Percentiles rank a stretch among this genome's conserved stretches.
phyloP scores from a whole-genome alignment of 768 basidiomycete genomes.

The Leccinum subtestaceum region DNA sequence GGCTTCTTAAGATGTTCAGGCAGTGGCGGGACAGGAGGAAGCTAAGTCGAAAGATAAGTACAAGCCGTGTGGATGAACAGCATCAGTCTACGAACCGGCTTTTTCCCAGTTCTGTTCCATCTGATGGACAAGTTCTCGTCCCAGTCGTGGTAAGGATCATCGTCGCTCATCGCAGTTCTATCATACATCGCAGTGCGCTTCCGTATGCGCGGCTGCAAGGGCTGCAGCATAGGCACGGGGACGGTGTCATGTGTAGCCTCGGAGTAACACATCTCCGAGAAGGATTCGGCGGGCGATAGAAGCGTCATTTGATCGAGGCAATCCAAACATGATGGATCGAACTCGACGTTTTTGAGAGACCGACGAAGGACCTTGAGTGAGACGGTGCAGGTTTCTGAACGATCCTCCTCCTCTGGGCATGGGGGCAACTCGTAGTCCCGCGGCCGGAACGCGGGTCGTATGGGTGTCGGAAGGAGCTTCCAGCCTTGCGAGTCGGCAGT shows the following conservation, averaged over 20 bases:
- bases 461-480: conserved; percentile 32
- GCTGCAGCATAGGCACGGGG: conserved; percentile 29
- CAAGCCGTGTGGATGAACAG: neutral
- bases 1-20: conserved; percentile 25
- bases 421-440: conserved; percentile 33
- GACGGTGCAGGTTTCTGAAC: conserved; percentile 26
- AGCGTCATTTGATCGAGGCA: conserved; percentile 43
- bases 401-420: conserved; percentile 29
- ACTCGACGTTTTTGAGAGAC: conserved; percentile 35
- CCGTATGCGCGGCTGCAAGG: conserved; percentile 34
- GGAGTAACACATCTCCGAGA: conserved; percentile 42
- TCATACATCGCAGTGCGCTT: conserved; percentile 27
- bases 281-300: conserved; percentile 38
- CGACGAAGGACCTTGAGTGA: conserved; percentile 33
- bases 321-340: conserved; percentile 41
- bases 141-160: conserved; percentile 36
- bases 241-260: conserved; percentile 37
- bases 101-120: conserved; percentile 4
- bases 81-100: conserved; percentile 20
- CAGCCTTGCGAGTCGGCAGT: conserved; percentile 34
- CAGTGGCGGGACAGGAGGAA: conserved; percentile 27
- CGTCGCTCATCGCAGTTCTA: conserved; percentile 34
- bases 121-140: conserved; percentile 35
- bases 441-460: conserved; percentile 34
- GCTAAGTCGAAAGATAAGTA: conserved; percentile 14